phyloP scores from a whole-genome alignment of 2,329 filamentous ascomycete genomes.

The Aspergillus alliaceus region DNA sequence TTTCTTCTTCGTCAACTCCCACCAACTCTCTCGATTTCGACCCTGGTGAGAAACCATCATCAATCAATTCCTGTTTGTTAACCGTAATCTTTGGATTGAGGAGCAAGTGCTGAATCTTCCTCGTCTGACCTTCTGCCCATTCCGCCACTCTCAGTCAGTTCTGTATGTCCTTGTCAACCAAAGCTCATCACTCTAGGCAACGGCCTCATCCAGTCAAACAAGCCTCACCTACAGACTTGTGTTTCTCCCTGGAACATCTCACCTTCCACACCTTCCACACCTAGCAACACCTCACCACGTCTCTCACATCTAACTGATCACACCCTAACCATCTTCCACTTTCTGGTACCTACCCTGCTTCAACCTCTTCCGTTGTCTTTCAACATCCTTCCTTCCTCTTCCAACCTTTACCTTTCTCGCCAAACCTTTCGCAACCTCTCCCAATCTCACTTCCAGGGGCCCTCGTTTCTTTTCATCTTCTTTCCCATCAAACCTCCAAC shows the following conservation, averaged over 20 bases:
- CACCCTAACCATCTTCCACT: background rate
- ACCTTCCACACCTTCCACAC: background rate
- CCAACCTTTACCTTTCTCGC: background rate
- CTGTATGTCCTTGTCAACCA: no score
- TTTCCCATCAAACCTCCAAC: no score
- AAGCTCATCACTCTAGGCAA: background rate
- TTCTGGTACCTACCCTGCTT: background rate
- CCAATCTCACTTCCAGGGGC: background rate
- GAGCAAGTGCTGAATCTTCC: no score
- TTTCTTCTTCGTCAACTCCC: no score
- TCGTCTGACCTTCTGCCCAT: background rate
- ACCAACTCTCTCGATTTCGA: background rate
- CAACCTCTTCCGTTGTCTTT: no score
- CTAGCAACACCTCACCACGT: background rate
- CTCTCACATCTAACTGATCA: no score
- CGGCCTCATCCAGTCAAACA: background rate
- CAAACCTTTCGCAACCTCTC: background rate
- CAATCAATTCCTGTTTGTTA: no score
- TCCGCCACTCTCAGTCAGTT: no score
- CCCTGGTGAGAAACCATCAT: no score
- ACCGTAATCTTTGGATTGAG: no score
- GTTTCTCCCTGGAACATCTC: slow-evolving; percentile 1
- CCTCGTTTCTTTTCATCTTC: no score
- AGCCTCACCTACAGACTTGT: background rate
- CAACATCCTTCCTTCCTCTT: slow-evolving; percentile 2